Evolutionary conservation across 352 stramenopile genomes (phyloP).

Genomic region (Globisporangium ultimum): DNA sequence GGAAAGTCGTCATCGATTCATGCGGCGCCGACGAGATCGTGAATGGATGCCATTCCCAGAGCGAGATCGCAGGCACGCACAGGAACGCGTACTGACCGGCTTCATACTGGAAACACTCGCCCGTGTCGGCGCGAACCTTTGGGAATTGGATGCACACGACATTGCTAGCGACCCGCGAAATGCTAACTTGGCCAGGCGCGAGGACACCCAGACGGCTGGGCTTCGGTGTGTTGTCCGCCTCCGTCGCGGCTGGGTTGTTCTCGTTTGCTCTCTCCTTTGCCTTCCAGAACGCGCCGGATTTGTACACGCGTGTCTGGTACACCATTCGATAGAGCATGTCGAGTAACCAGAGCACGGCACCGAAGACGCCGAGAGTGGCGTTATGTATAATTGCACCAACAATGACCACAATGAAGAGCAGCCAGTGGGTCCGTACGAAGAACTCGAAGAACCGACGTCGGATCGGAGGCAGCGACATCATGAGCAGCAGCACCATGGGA

Average conservation of each 20-base stretch:
- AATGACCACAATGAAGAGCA: slow-evolving; percentile 45
- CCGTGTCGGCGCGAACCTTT: slow-evolving; percentile 30
- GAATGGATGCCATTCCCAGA: slow-evolving; percentile 88
- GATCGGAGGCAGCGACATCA: slow-evolving; percentile 26
- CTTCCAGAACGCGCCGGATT: slow-evolving; percentile 15
- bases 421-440: slow-evolving; percentile 46
- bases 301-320: slow-evolving; percentile 25
- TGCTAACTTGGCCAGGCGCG: slow-evolving; percentile 26
- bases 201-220: slow-evolving; percentile 18
- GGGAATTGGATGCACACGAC: slow-evolving; percentile 50
- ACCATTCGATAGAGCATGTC: slow-evolving; percentile 39
- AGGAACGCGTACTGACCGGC: slow-evolving; percentile 80
- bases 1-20: slow-evolving; percentile 65
- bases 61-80: slow-evolving; percentile 65
- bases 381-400: slow-evolving; percentile 38
- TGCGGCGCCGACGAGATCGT: slow-evolving; percentile 75
- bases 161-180: slow-evolving; percentile 25
- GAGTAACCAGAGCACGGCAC: slow-evolving; percentile 28
- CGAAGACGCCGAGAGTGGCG: slow-evolving; percentile 26
- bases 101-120: slow-evolving; percentile 32
- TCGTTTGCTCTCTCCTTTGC: background rate
- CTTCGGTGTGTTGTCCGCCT: too few relatives aligned
- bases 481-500: too few relatives aligned
- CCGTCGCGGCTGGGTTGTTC: background rate
- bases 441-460: slow-evolving; percentile 50